These are phyloP conservation scores for Cornus florida DNA, from an alignment of 148 eudicot species.

Conservation along the genomic window DNA sequence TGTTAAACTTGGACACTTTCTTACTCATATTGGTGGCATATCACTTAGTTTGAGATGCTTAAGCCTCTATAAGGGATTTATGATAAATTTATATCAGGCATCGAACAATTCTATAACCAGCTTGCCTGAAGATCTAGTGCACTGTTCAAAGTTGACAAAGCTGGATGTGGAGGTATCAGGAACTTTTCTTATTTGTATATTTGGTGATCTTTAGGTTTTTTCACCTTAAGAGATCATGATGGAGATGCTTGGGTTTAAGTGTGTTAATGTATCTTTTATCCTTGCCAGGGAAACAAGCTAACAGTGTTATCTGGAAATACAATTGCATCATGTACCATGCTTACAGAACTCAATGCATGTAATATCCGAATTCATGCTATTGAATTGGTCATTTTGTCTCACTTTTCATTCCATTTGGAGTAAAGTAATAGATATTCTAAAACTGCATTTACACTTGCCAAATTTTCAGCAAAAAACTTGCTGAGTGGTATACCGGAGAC, in stretches of 20 bases:
- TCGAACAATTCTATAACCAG: conserved; percentile 77
- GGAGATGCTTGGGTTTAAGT: conserved; percentile 1
- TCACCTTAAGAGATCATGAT: not conserved
- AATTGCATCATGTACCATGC: conserved; percentile 77
- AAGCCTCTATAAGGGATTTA: conserved; percentile 7
- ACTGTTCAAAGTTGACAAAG: conserved; percentile 68
- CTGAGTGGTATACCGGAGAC: conserved; percentile 70
- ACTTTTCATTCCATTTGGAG: not conserved
- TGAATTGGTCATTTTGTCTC: conserved; percentile 1
- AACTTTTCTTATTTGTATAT: conserved; percentile 4
- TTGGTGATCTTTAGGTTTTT: not conserved
- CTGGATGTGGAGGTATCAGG: conserved; percentile 80
- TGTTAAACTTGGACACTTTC: not conserved
- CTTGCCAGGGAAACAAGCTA: conserved; percentile 84
- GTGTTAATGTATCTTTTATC: not conserved
- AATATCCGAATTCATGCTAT: conserved; percentile 17
- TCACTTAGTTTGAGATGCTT: not conserved
- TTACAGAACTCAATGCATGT: conserved; percentile 91
- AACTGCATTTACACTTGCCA: not conserved
- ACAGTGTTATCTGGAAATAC: conserved; percentile 51
- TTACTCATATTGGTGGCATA: not conserved
- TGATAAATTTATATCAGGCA: conserved; percentile 43
- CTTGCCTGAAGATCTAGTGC: conserved; percentile 75
- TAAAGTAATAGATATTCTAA: not conserved
- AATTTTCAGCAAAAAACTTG: conserved; percentile 67